A percentile compares a stretch with the other conserved stretches of the same genome.
These are phyloP conservation scores for Myriangium duriaei DNA, from an alignment of 2,329 filamentous ascomycete species.

Conservation along the genomic window DNA sequence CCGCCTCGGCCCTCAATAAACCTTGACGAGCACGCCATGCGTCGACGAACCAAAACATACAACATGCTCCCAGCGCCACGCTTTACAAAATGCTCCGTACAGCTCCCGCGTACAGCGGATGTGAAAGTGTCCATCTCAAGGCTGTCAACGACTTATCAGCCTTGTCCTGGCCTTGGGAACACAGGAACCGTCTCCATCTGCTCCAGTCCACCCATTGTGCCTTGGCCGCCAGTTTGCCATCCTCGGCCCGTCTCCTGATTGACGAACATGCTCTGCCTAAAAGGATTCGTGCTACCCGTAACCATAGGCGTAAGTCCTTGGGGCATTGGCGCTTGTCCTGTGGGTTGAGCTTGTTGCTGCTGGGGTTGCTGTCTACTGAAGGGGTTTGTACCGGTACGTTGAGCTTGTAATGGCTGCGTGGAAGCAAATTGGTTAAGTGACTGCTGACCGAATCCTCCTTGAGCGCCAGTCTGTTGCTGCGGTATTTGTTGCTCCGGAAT, in stretches of 20 bases:
- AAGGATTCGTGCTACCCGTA: slow-evolving; percentile 87
- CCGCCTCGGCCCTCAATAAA: too few relatives aligned
- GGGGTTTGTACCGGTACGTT: slow-evolving; percentile 59
- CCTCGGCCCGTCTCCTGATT: slow-evolving; percentile 79
- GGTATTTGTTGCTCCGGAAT: slow-evolving; percentile 14
- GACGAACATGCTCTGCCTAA: slow-evolving; percentile 80
- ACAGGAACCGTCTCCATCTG: slow-evolving; percentile 67
- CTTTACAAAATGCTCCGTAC: not conserved
- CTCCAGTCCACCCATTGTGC: slow-evolving; percentile 70
- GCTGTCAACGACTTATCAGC: too few relatives aligned
- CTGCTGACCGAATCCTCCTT: slow-evolving; percentile 13
- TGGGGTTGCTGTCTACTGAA: slow-evolving; percentile 45
- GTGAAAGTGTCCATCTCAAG: too few relatives aligned
- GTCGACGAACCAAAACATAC: too few relatives aligned
- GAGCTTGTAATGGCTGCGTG: slow-evolving; percentile 37
- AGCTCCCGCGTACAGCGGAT: not conserved
- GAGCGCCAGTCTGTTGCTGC: slow-evolving; percentile 10
- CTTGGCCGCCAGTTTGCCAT: slow-evolving; percentile 65
- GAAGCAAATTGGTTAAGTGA: slow-evolving; percentile 21
- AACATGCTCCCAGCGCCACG: not conserved
- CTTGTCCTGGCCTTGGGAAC: slow-evolving; percentile 64
- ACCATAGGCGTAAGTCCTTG: slow-evolving; percentile 54
- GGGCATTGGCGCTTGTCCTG: slow-evolving; percentile 20
- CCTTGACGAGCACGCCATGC: too few relatives aligned
- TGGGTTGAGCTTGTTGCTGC: slow-evolving; percentile 25